Conservation (phyloP, 495 filamentous ascomycete species). For the Neurospora cerealis region DNA sequence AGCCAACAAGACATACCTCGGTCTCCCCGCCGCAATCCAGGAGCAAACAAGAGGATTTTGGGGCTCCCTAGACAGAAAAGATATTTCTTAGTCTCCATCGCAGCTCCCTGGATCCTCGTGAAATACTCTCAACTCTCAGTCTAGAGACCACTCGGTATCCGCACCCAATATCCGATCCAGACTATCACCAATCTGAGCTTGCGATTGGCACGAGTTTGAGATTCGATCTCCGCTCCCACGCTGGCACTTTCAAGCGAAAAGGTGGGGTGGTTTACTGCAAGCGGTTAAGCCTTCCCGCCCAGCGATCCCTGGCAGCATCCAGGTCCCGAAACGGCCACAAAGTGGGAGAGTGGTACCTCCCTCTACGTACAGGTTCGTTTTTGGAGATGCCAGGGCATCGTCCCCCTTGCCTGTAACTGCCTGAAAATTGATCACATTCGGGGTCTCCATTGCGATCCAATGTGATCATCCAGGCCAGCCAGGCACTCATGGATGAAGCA, state of each 20-base stretch:
- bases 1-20: not conserved
- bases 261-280: not conserved
- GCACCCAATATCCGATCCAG: not conserved
- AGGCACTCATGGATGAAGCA: not conserved
- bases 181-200: not conserved
- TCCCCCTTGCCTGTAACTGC: not conserved
- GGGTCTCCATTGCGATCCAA: not conserved
- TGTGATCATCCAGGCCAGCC: not conserved
- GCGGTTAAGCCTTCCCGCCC: not conserved
- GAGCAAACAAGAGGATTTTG: not conserved
- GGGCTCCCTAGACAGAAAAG: not conserved
- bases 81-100: not conserved
- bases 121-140: not conserved
- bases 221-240: not conserved
- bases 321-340: not conserved
- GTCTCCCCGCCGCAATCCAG: not conserved
- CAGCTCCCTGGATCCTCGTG: not conserved
- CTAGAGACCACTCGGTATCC: not conserved
- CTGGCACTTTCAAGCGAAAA: not conserved
- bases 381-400: not conserved
- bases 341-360: not conserved
- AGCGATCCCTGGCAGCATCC: not conserved
- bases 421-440: not conserved
- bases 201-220: not conserved
- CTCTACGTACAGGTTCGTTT: not conserved